A percentile compares a stretch with the other conserved stretches of the same genome.
Conservation (phyloP, 2,329 filamentous ascomycete genomes). For the Zarea fungicola region DNA sequence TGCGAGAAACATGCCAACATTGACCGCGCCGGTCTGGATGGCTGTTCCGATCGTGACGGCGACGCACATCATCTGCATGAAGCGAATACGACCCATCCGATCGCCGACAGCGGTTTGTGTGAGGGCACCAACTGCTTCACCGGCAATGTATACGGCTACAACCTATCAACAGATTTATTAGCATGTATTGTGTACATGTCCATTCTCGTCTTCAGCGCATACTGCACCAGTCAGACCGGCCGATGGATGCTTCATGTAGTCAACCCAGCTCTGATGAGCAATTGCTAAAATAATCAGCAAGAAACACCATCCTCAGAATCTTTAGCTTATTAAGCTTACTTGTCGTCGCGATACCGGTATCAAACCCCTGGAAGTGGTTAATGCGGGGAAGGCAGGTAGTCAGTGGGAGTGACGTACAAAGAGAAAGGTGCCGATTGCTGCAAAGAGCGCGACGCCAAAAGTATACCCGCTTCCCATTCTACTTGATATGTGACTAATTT, state of each 20-base stretch:
- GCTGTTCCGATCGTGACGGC: constrained; percentile 49
- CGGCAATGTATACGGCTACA: constrained; percentile 54
- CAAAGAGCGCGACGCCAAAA: constrained; percentile 45
- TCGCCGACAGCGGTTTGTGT: constrained; percentile 50
- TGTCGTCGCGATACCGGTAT: constrained; percentile 56
- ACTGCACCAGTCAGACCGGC: constrained; percentile 50
- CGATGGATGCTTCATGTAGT: constrained; percentile 53
- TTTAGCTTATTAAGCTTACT: constrained; percentile 32
- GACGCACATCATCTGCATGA: constrained; percentile 49
- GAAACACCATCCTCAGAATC: background rate
- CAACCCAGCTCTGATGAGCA: constrained; percentile 53
- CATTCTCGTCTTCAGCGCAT: too few species aligned
- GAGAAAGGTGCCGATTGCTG: constrained; percentile 54
- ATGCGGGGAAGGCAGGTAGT: background rate
- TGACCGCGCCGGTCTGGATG: constrained; percentile 49
- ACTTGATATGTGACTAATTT: too few species aligned
- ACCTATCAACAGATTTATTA: constrained; percentile 35
- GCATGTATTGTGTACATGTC: too few species aligned
- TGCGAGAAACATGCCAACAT: constrained; percentile 49
- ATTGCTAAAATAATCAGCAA: constrained; percentile 36
- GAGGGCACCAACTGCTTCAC: constrained; percentile 51
- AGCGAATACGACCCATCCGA: constrained; percentile 45
- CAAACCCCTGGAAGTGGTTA: constrained; percentile 42
- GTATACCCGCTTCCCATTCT: constrained; percentile 6
- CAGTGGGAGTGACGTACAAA: constrained; percentile 37